Base-by-base conservation (phyloP, 345 rosid genomes). In the Gynandropsis gynandra region DNA sequence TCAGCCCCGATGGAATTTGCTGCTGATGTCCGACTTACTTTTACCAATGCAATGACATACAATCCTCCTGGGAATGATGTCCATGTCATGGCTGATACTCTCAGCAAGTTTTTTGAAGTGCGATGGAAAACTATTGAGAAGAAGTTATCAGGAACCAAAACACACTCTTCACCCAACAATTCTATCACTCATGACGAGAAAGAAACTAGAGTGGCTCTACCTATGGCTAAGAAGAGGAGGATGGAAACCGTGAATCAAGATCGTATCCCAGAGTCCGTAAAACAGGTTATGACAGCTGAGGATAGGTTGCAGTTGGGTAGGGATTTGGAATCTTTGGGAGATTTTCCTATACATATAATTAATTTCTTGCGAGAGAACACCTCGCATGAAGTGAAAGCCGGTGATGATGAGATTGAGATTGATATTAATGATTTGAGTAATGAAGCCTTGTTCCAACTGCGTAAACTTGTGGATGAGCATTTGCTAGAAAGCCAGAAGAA, bases 81-180 rank as follows among this genome's bases (percentile, higher is more conserved):
- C 11, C 77, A 87, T 50, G 2, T 50, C 31, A 83, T 87, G 96
- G 98, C 96, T 36, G 76, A 66, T 47, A 61, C 80, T 0, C 81
- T 89, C 10, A 39, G 75, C 49, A 83, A 89, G 61, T 61, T 16
- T 59, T 86, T 89, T 57, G 92, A 89, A 69, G 67, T 44, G 36
- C 75, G 81, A 71, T 86, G 96, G 96, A 89, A 86, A 74, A 55
- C 73, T 49, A 66, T 89, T 12, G 90, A 83, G 62, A 85, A 81
- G 75, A 89, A 83, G 74, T 59, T 83, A 60, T 73, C 79, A 0
- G 44, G 17, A 14, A 47, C 10, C 18, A 65, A 60, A 46, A 46
- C 50, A 38, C 55, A 40, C 14, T 7, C 13, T 31, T 40, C 38
- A 32, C 55, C 14, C 16, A 41, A 44, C 20, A 40, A 48, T 37